Evolutionary conservation across 2,329 filamentous ascomycete genomes (phyloP).

Genomic region (Hymenoscyphus salicellus): DNA sequence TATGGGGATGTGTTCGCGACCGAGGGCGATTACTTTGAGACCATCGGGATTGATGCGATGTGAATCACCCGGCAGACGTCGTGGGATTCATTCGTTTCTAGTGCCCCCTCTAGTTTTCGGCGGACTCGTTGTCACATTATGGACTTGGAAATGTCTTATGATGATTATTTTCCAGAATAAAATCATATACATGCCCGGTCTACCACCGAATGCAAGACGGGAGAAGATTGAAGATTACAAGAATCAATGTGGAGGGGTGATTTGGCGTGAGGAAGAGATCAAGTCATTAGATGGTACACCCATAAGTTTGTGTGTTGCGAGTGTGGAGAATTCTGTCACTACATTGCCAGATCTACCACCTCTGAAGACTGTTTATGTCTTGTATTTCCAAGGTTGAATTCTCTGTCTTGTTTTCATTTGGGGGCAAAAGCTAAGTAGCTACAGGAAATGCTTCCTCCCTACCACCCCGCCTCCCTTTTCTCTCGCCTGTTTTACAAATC

Average conservation of each 20-base stretch:
- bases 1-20: slow-evolving; percentile 3
- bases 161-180: slow-evolving; percentile 76
- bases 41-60: slow-evolving; percentile 4
- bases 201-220: slow-evolving; percentile 67
- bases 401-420: slow-evolving; percentile 9
- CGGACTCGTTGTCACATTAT: slow-evolving; percentile 63
- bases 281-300: slow-evolving; percentile 62
- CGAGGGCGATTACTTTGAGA: not conserved
- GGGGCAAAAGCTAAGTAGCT: slow-evolving; percentile 21
- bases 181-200: slow-evolving; percentile 76
- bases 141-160: slow-evolving; percentile 67
- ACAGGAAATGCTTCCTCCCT: slow-evolving; percentile 59
- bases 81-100: slow-evolving; percentile 23
- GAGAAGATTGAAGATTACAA: slow-evolving; percentile 66
- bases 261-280: slow-evolving; percentile 64
- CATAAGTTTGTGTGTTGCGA: slow-evolving; percentile 55
- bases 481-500: slow-evolving; percentile 51
- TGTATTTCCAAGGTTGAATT: slow-evolving; percentile 54
- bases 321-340: slow-evolving; percentile 16
- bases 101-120: slow-evolving; percentile 61
- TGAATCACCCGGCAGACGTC: slow-evolving; percentile 13
- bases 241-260: slow-evolving; percentile 56
- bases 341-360: not conserved
- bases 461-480: slow-evolving; percentile 54
- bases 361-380: slow-evolving; percentile 46